phyloP scores from a whole-genome alignment of 208 protist species.

The Leishmania major region DNA sequence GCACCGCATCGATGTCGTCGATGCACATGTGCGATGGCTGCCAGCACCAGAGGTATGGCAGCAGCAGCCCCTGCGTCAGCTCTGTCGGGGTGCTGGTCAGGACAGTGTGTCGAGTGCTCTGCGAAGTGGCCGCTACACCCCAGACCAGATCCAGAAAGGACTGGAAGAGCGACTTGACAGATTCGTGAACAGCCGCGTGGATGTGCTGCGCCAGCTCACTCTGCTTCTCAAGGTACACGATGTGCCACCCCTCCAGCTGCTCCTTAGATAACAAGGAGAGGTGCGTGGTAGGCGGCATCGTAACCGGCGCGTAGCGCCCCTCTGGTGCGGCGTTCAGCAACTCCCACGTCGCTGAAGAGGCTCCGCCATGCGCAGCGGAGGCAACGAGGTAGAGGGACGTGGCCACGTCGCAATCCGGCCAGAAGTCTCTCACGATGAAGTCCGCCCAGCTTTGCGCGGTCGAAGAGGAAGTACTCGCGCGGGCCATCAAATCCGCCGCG shows the following conservation, averaged over 20 bases:
- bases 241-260: slow-evolving; percentile 59
- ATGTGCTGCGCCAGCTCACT: slow-evolving; percentile 50
- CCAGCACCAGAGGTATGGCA: slow-evolving; percentile 75
- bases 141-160: slow-evolving; percentile 64
- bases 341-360: slow-evolving; percentile 11
- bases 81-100: slow-evolving; percentile 43
- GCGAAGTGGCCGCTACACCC: slow-evolving; percentile 63
- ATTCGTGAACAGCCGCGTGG: slow-evolving; percentile 42
- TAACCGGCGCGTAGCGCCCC: slow-evolving; percentile 35
- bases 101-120: slow-evolving; percentile 53
- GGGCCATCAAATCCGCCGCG: slow-evolving; percentile 38
- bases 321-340: slow-evolving; percentile 21
- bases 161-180: slow-evolving; percentile 45
- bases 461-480: neutral
- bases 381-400: slow-evolving; percentile 9
- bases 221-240: slow-evolving; percentile 71
- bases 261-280: slow-evolving; percentile 36
- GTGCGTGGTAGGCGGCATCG: slow-evolving; percentile 41
- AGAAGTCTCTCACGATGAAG: slow-evolving; percentile 27
- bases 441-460: slow-evolving; percentile 20
- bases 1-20: slow-evolving; percentile 76
- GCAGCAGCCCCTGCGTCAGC: slow-evolving; percentile 41
- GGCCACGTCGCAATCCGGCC: slow-evolving; percentile 28
- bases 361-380: neutral
- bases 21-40: slow-evolving; percentile 62